Percentiles rank a stretch among this genome's conserved stretches.
phyloP scores from a whole-genome alignment of 148 eudicot genomes.

The Fagopyrum esculentum region DNA sequence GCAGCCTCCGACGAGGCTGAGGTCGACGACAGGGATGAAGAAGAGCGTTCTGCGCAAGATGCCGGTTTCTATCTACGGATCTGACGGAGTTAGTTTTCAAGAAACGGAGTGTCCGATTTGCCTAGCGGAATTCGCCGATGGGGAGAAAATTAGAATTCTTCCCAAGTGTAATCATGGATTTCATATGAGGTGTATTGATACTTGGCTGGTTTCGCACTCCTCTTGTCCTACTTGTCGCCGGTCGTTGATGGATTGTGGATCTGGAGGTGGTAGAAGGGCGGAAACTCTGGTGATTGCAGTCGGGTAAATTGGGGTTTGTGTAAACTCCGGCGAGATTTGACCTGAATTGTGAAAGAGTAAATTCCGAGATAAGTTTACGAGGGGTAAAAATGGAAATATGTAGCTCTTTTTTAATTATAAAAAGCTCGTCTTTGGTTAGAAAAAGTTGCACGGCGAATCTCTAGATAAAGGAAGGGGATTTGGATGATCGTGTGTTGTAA shows the following conservation, averaged over 20 bases:
- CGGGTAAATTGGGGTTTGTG: neutral
- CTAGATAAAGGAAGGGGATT: conserved; percentile 4
- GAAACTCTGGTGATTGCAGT: conserved; percentile 5
- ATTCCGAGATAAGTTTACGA: neutral
- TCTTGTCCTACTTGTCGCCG: conserved; percentile 62
- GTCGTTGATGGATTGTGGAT: conserved; percentile 21
- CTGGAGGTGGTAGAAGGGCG: conserved; percentile 1
- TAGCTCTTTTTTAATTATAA: neutral
- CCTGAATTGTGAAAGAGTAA: neutral
- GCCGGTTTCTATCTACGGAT: conserved; percentile 30
- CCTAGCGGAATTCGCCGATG: conserved; percentile 48
- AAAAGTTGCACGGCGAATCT: neutral
- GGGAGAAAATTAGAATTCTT: conserved; percentile 53
- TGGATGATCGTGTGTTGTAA: conserved; percentile 5
- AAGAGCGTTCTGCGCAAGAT: conserved; percentile 31
- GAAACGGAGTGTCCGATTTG: conserved; percentile 55
- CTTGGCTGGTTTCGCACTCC: conserved; percentile 45
- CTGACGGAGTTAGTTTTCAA: conserved; percentile 12
- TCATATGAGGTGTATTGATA: conserved; percentile 52
- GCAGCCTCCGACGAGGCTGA: conserved; percentile 15
- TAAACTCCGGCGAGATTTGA: neutral
- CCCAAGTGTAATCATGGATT: conserved; percentile 59
- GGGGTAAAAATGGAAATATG: conserved; percentile 5
- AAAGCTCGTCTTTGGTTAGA: neutral
- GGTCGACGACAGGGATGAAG: conserved; percentile 31